Evolutionary conservation across 768 basidiomycete genomes (phyloP).

Genomic region (Suillus alpinus): DNA sequence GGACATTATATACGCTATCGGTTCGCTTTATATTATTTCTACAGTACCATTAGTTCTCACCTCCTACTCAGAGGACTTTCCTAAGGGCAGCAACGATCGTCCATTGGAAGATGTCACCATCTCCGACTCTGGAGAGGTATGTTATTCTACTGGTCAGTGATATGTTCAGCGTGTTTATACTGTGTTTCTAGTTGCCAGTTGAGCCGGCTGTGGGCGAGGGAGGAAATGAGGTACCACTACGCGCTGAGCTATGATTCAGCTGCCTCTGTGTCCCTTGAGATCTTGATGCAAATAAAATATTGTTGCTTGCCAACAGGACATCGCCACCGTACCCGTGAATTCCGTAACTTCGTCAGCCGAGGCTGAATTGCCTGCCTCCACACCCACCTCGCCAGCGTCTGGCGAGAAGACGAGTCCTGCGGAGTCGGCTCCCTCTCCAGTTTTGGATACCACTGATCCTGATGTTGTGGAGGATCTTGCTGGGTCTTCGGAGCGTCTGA

Average conservation of each 20-base stretch:
- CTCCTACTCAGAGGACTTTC: slow-evolving; percentile 61
- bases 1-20: slow-evolving; percentile 78
- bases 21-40: slow-evolving; percentile 38
- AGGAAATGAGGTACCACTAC: slow-evolving; percentile 89
- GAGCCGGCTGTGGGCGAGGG: slow-evolving; percentile 56
- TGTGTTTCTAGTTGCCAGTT: slow-evolving; percentile 43
- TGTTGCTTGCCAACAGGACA: slow-evolving; percentile 49
- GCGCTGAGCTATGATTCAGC: slow-evolving; percentile 84
- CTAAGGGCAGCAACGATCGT: slow-evolving; percentile 68
- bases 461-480: slow-evolving; percentile 10
- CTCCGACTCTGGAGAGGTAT: slow-evolving; percentile 84
- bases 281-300: slow-evolving; percentile 51
- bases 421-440: slow-evolving; percentile 1
- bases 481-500: slow-evolving; percentile 9
- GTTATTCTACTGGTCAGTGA: slow-evolving; percentile 17
- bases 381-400: slow-evolving; percentile 10
- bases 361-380: slow-evolving; percentile 12
- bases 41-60: slow-evolving; percentile 10
- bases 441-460: slow-evolving; percentile 8
- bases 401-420: slow-evolving; percentile 2
- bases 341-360: slow-evolving; percentile 13
- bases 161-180: slow-evolving; percentile 3
- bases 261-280: slow-evolving; percentile 31
- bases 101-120: slow-evolving; percentile 80
- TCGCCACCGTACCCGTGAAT: slow-evolving; percentile 19